Evolutionary conservation across 140 eudicot genomes (phyloP), one percentile per base, ranked within the genome.

Genomic region (Oenanthe javanica): DNA sequence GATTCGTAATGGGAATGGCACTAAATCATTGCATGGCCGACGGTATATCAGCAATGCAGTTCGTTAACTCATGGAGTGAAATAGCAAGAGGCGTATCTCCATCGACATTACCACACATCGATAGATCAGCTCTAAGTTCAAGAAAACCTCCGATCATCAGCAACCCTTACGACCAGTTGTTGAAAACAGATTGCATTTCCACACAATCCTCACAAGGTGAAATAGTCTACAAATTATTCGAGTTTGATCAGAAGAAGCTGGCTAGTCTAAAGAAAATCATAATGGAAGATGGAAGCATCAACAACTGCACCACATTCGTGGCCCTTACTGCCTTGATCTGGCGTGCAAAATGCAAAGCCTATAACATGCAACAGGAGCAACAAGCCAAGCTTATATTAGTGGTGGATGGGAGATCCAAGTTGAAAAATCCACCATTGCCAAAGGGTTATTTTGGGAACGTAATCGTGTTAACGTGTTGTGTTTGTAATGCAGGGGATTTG

Each of bases 371-470:
- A 63, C 42, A 48, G 1, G n/a, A 63, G 2, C 81, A 78, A 78
- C 51, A 63, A 57, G 77, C 84, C 23, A 76, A 66, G 64, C 74
- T 82, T 13, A 6, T 76, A 18, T 21, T 76, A 31, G 81, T 75
- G 1, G 81, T 82, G 5, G 81, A 82, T 19, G 84, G 70, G 6
- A 42, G 81, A 38, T 77, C 81, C 1, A 82, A 63, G 38, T 40
- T 82, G 7, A 57, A 38, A 7, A 21, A 46, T 19, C 81, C 76
- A 4, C 77, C 83, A 9, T 16, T 63, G 31, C 84, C 84, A 31
- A 76, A 76, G 43, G 76, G 51, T 18, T 82, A 82, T 14, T 82
- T 82, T 21, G 84, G 84, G 40, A 76, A 76, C 43, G 84, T 61
- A 8, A 63, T 76, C 43, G 76, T 76, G 40, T 40, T 77, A 69